A percentile compares a stretch with the other conserved stretches of the same genome.
These are phyloP conservation scores for Cercospora sp. DNA, from an alignment of 2,329 filamentous ascomycete species.

Conservation along the genomic window DNA sequence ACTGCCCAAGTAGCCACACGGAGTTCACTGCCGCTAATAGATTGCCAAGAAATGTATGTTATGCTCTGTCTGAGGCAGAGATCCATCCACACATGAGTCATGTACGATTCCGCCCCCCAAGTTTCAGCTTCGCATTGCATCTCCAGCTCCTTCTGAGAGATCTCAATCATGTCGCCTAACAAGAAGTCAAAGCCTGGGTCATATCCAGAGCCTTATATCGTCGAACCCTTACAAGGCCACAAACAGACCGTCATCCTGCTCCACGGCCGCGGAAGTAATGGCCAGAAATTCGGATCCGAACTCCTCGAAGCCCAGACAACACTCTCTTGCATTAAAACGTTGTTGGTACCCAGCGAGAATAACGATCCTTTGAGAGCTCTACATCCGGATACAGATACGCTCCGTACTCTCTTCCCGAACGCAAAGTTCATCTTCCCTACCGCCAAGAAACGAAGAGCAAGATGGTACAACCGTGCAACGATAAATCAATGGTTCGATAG, in stretches of 20 bases:
- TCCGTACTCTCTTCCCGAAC: conserved; percentile 39
- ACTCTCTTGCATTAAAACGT: neutral
- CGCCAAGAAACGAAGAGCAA: conserved; percentile 48
- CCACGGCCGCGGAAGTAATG: conserved; percentile 18
- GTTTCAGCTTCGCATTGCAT: too few species aligned
- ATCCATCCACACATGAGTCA: too few species aligned
- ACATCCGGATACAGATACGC: conserved; percentile 33
- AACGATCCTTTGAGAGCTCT: neutral
- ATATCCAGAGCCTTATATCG: neutral
- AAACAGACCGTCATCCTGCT: conserved; percentile 19
- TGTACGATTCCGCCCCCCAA: too few species aligned
- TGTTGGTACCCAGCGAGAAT: too few species aligned
- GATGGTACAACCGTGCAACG: conserved; percentile 44
- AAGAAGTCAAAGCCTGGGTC: neutral
- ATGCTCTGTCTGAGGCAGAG: too few species aligned
- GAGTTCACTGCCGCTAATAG: too few species aligned
- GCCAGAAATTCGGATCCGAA: conserved; percentile 40
- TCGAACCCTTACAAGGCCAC: neutral
- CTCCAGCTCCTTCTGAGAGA: too few species aligned
- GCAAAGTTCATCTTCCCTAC: conserved; percentile 57
- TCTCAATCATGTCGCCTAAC: neutral
- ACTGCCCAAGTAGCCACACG: too few species aligned
- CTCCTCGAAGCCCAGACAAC: conserved; percentile 37
- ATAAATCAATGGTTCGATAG: conserved; percentile 57
- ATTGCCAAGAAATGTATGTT: too few species aligned